Evolutionary conservation across 768 basidiomycete genomes (phyloP).

Genomic region (Tricholoma bakamatsutake): DNA sequence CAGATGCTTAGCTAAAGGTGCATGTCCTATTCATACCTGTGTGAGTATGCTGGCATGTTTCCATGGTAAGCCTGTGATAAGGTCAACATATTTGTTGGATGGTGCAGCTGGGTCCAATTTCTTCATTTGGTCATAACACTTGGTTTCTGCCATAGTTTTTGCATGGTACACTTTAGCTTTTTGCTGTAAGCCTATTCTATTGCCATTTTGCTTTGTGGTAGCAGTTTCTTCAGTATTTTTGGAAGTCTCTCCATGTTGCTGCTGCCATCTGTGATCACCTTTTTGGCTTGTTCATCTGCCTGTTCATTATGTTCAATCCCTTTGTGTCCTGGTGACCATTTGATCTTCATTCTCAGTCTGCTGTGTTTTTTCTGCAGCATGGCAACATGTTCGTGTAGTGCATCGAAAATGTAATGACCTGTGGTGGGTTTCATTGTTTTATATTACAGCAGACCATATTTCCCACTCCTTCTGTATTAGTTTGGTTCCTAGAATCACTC

Average conservation of each 20-base stretch:
- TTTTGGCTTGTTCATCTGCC: too few relatives aligned
- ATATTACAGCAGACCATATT: background rate
- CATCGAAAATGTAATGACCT: too few relatives aligned
- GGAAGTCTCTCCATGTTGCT: background rate
- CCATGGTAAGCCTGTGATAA: conserved; percentile 2
- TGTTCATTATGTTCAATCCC: too few relatives aligned
- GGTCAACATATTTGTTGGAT: conserved; percentile 11
- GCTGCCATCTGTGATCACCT: too few relatives aligned
- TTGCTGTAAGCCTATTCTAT: background rate
- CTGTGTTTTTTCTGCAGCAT: too few relatives aligned
- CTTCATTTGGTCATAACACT: background rate
- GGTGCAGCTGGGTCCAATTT: conserved; percentile 10
- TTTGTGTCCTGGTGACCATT: too few relatives aligned
- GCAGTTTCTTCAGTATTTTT: background rate
- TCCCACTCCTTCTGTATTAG: conserved; percentile 3
- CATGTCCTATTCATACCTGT: conserved; percentile 27
- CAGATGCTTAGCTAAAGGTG: conserved; percentile 25
- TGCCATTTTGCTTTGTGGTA: conserved; percentile 1
- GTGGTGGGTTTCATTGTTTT: too few relatives aligned
- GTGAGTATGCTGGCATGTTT: conserved; percentile 17
- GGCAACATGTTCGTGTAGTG: too few relatives aligned
- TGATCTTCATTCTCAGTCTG: too few relatives aligned
- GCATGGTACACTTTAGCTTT: background rate
- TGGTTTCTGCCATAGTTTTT: conserved; percentile 1
- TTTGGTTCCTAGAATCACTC: too few relatives aligned